Percentiles rank a stretch among this genome's conserved stretches.
phyloP scores from a whole-genome alignment of 805 yeast genomes.

The Teunomyces gatunensis region DNA sequence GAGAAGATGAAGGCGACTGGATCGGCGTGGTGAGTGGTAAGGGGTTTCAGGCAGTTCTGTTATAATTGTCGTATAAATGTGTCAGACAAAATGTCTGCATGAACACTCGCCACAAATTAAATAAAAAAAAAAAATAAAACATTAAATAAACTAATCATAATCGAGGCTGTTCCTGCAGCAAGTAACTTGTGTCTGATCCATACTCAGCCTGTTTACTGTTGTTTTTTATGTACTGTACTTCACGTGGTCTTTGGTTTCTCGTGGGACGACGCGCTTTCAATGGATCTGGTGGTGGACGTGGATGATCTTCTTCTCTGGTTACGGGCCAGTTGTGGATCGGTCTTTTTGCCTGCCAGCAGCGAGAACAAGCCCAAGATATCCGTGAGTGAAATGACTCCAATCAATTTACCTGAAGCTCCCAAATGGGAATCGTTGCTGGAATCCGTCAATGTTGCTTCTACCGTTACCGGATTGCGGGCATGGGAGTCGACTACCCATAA shows the following conservation, averaged over 20 bases:
- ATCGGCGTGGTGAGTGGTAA: conserved; percentile 71
- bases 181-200: no score
- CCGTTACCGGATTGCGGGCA: not conserved
- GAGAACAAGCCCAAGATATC: conserved; percentile 85
- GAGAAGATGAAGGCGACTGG: conserved; percentile 68
- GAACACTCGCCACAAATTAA: no score
- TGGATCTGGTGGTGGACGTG: conserved; percentile 18
- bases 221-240: no score
- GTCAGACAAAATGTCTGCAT: no score
- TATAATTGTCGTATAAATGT: not conserved
- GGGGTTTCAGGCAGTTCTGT: conserved; percentile 58
- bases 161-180: no score
- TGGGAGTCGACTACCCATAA: conserved; percentile 68
- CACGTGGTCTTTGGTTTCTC: not conserved
- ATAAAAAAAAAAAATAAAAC: no score
- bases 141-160: no score
- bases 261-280: not conserved
- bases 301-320: conserved; percentile 76
- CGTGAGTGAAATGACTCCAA: conserved; percentile 90
- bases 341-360: conserved; percentile 56
- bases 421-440: conserved; percentile 26
- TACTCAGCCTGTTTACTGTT: no score
- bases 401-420: conserved; percentile 73
- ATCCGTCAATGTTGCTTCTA: conserved; percentile 16
- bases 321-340: conserved; percentile 86